These are phyloP conservation scores for Alternaria atra DNA, from an alignment of 2,329 filamentous ascomycete species.

Conservation along the genomic window DNA sequence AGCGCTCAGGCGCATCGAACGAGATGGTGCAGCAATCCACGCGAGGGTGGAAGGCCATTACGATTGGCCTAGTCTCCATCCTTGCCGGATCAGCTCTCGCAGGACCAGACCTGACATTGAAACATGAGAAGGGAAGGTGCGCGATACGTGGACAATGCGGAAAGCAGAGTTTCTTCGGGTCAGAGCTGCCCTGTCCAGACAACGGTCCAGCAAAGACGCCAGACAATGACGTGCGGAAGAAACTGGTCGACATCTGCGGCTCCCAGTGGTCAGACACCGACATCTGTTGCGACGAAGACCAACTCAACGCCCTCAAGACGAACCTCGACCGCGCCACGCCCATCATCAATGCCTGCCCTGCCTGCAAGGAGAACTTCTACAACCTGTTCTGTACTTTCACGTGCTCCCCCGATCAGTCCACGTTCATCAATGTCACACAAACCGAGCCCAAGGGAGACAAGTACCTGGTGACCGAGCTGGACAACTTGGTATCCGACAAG, in stretches of 20 bases:
- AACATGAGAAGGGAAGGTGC: slow-evolving; percentile 87
- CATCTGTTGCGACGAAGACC: slow-evolving; percentile 84
- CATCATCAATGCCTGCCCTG: slow-evolving; percentile 91
- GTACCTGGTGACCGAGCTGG: slow-evolving; percentile 82
- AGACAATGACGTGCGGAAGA: slow-evolving; percentile 73
- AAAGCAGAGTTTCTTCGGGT: slow-evolving; percentile 87
- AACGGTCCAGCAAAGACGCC: slow-evolving; percentile 84
- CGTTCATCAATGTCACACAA: slow-evolving; percentile 91
- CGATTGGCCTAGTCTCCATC: slow-evolving; percentile 41
- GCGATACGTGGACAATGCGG: slow-evolving; percentile 92
- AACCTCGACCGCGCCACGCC: slow-evolving; percentile 88
- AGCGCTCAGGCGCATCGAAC: slow-evolving; percentile 25
- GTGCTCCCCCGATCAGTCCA: slow-evolving; percentile 94
- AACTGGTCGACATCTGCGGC: slow-evolving; percentile 87
- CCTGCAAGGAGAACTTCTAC: slow-evolving; percentile 98
- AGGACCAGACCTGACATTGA: slow-evolving; percentile 53
- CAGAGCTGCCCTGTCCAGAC: slow-evolving; percentile 89
- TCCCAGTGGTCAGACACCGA: slow-evolving; percentile 83
- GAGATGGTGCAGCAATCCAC: slow-evolving; percentile 35
- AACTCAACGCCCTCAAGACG: slow-evolving; percentile 81
- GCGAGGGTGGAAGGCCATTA: slow-evolving; percentile 33
- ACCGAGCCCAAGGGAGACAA: slow-evolving; percentile 70
- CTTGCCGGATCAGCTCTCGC: slow-evolving; percentile 41
- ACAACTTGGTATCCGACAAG: slow-evolving; percentile 84
- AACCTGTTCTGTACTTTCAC: slow-evolving; percentile 98